A percentile compares a stretch with the other conserved stretches of the same genome.
phyloP scores from a whole-genome alignment of 345 rosid species.

The Rubroshorea leprosula region DNA sequence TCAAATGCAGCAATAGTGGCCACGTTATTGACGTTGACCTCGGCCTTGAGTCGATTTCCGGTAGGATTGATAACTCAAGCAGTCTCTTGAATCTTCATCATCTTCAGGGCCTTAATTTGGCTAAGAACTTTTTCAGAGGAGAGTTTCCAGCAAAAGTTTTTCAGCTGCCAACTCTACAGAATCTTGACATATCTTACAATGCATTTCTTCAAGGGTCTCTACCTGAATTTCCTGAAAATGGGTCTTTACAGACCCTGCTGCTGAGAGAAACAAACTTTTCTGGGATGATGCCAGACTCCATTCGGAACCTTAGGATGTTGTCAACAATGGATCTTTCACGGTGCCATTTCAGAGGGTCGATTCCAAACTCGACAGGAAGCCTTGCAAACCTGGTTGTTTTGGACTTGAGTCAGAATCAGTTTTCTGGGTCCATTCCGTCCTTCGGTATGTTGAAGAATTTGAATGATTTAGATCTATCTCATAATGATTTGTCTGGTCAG shows the following conservation, averaged over 20 bases:
- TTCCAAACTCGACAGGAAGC: conserved; percentile 21
- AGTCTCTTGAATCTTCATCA: too few species aligned
- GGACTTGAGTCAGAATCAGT: conserved; percentile 27
- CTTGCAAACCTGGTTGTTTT: conserved; percentile 26
- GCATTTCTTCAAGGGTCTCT: conserved; percentile 18
- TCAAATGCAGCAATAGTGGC: conserved; percentile 28
- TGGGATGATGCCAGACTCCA: conserved; percentile 16
- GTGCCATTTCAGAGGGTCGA: conserved; percentile 21
- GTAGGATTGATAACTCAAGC: too few species aligned
- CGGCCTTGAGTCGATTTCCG: conserved; percentile 26
- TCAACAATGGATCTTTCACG: conserved; percentile 4
- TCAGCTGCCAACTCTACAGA: conserved; percentile 16
- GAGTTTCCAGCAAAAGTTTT: conserved; percentile 19
- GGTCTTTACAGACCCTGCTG: conserved; percentile 22
- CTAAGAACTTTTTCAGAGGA: conserved; percentile 18
- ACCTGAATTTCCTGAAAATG: neutral
- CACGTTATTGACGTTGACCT: conserved; percentile 33
- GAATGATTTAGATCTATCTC: neutral
- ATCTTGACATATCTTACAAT: conserved; percentile 24
- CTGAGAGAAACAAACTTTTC: conserved; percentile 22
- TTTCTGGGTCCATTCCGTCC: conserved; percentile 32
- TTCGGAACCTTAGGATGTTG: conserved; percentile 18
- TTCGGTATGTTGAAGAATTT: conserved; percentile 18
- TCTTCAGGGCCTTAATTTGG: too few species aligned
- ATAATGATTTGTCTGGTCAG: neutral